phyloP scores from a whole-genome alignment of 139 green algal species.

The Dunaliella primolecta region DNA sequence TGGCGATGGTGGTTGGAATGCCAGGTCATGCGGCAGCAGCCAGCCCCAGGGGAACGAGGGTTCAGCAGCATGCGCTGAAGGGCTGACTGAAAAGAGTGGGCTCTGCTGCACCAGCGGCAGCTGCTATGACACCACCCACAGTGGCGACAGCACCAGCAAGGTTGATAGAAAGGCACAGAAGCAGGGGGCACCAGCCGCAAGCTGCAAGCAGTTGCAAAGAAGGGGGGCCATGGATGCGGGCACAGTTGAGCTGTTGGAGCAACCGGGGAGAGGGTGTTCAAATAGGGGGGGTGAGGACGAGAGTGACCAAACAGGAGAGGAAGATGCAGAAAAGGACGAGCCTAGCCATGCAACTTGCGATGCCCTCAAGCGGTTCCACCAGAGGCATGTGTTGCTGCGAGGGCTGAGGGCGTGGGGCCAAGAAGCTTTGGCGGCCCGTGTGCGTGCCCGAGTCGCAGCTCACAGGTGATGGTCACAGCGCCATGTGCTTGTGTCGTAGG shows the following conservation, averaged over 20 bases:
- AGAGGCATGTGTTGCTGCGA: neutral
- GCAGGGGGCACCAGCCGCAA: neutral
- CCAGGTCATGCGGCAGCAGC: neutral
- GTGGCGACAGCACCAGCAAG: too few relatives aligned
- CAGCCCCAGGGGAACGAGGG: too few relatives aligned
- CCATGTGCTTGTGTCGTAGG: neutral
- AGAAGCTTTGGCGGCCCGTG: neutral
- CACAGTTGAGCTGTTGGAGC: neutral
- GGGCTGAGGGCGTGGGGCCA: neutral
- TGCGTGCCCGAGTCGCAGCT: neutral
- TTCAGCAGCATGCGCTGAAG: neutral
- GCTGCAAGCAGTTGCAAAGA: neutral
- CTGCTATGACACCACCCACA: too few relatives aligned
- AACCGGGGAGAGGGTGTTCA: neutral
- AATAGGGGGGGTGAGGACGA: neutral
- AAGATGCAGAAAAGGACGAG: too few relatives aligned
- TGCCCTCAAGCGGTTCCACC: neutral
- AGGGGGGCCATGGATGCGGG: neutral
- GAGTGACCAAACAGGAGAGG: too few relatives aligned
- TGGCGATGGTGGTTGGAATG: neutral
- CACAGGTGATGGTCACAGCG: neutral
- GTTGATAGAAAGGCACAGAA: too few relatives aligned
- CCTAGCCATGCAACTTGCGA: neutral
- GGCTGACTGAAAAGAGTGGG: neutral
- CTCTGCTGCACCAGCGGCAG: neutral